These are phyloP conservation scores for Kluyveromyces marxianus DNA, from an alignment of 1,139 yeast species.

Conservation along the genomic window DNA sequence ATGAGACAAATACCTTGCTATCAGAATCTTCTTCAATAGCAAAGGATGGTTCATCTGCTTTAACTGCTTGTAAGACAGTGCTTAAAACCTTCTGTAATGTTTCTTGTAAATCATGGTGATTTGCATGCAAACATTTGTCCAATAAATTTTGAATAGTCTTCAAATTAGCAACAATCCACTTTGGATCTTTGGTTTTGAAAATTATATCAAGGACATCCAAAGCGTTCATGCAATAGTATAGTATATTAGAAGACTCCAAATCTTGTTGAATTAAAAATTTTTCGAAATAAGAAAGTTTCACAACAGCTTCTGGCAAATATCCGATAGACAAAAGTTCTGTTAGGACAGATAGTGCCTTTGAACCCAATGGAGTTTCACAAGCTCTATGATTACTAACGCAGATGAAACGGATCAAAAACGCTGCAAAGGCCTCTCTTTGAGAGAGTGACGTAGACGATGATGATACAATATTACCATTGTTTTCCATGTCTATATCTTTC, in stretches of 20 bases:
- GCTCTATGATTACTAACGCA: slow-evolving; percentile 85
- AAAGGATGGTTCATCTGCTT: slow-evolving; percentile 29
- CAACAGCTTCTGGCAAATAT: slow-evolving; percentile 82
- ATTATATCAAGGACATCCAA: slow-evolving; percentile 85
- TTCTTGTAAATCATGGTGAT: slow-evolving; percentile 78
- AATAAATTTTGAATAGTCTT: slow-evolving; percentile 61
- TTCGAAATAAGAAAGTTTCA: slow-evolving; percentile 79
- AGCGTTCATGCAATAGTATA: slow-evolving; percentile 83
- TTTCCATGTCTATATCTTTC: slow-evolving; percentile 22
- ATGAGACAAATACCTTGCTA: slow-evolving; percentile 53
- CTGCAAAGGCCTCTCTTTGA: slow-evolving; percentile 86
- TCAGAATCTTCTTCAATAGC: slow-evolving; percentile 46
- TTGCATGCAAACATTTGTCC: slow-evolving; percentile 77
- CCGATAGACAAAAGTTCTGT: slow-evolving; percentile 64
- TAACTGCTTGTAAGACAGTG: slow-evolving; percentile 57
- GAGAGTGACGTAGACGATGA: slow-evolving; percentile 45
- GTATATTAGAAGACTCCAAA: slow-evolving; percentile 45
- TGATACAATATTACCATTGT: slow-evolving; percentile 5
- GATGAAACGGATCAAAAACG: slow-evolving; percentile 79
- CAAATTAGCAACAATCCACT: slow-evolving; percentile 71
- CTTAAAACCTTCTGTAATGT: slow-evolving; percentile 68
- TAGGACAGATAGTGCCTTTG: slow-evolving; percentile 68
- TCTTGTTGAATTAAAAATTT: slow-evolving; percentile 77
- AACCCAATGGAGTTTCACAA: slow-evolving; percentile 75
- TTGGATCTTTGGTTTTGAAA: slow-evolving; percentile 63